Evolutionary conservation across 1,139 yeast genomes (phyloP), one percentile per base, ranked within the genome.

Genomic region (Groenewaldozyma auringiensis): DNA sequence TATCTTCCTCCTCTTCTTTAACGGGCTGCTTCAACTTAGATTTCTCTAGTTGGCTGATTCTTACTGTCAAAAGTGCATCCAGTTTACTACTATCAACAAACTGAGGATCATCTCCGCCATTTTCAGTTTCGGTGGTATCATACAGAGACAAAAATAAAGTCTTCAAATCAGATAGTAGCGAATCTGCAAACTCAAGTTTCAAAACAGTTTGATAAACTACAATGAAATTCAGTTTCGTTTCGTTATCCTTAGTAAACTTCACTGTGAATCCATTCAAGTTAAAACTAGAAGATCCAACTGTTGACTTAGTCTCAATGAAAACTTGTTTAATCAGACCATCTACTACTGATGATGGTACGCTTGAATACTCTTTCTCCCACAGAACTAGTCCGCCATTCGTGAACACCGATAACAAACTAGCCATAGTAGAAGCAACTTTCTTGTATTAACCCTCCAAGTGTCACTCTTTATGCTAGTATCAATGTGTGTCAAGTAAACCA

Each of bases 331-430:
- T 69, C 45, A 79, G 71, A 3, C 71, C 57, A 53, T 78, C 80
- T 41, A 77, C 62, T 16, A 78, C 63, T 2, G 65, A 45, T 18
- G 62, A 64, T 1, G 78, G 67, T 33, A 74, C 67, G 46, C 67
- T 69, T 41, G 72, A 70, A 8, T 68, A 63, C 34, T 74, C 67
- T 48, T 70, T 67, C 51, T 71, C 70, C 72, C 76, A 80, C 17
- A 76, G 64, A 13, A 81, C 82, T 20, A 74, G 64, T 0, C 87
- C 87, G 8, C 78, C 73, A 1, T 75, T 70, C 2, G 77, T 70
- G 63, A 79, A 79, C 1, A 80, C 69, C 11, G 74, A 62, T 49
- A 78, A 68, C 53, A 75, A 77, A 51, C 76, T 83, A 46, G 78
- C 69, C 83, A 78, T 78, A 34, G n/a, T n/a, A n/a, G n/a, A n/a